A percentile compares a stretch with the other conserved stretches of the same genome.
phyloP scores from a whole-genome alignment of 805 yeast genomes.

The Wickerhamomyces chaumierensis region DNA sequence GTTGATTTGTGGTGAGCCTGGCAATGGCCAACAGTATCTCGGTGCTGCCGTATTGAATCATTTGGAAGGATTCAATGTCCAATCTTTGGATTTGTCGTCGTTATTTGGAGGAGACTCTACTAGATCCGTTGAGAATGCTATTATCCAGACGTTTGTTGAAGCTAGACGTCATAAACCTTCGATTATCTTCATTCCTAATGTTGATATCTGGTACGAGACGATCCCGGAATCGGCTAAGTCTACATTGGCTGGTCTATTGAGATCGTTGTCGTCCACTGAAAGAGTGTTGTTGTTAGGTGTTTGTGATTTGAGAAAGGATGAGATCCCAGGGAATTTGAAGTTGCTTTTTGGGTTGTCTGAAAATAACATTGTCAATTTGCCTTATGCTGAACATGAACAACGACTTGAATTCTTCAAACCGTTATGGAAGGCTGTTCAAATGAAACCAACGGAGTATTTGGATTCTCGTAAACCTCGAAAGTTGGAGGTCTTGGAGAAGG shows the following conservation, averaged over 20 bases:
- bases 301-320: constrained; percentile 35
- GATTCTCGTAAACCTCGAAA: constrained; percentile 36
- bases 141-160: constrained; percentile 77
- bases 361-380: constrained; percentile 34
- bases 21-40: constrained; percentile 81
- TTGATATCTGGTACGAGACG: constrained; percentile 65
- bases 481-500: constrained; percentile 23
- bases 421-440: constrained; percentile 40
- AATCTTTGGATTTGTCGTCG: constrained; percentile 70
- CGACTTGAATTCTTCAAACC: constrained; percentile 45
- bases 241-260: constrained; percentile 57
- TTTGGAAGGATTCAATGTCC: constrained; percentile 84
- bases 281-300: constrained; percentile 65
- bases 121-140: constrained; percentile 69
- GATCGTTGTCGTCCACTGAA: constrained; percentile 62
- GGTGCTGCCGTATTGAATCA: constrained; percentile 72
- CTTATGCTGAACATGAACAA: constrained; percentile 33
- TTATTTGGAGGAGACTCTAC: constrained; percentile 72
- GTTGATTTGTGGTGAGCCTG: constrained; percentile 58
- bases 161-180: constrained; percentile 86
- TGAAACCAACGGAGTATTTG: constrained; percentile 65
- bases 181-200: constrained; percentile 70
- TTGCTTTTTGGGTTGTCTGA: constrained; percentile 46
- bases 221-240: constrained; percentile 61
- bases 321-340: constrained; percentile 35